Conservation (phyloP, 2,329 filamentous ascomycete species). For the Paecilomyces dactylethromorphus region DNA sequence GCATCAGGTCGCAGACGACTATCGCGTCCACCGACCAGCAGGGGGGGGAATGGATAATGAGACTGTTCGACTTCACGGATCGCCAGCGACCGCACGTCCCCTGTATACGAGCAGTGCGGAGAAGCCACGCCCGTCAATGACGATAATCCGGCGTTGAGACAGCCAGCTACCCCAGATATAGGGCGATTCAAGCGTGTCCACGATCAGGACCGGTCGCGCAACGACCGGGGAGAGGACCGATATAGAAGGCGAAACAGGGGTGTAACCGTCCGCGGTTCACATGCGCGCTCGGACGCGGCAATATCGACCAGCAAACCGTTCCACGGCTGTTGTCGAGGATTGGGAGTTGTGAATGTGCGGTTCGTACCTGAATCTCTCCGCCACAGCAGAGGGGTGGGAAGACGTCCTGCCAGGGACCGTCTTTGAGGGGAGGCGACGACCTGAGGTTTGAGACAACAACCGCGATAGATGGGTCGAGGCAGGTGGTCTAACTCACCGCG, state of each 20-base stretch:
- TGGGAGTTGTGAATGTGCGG: background rate
- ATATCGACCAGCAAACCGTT: background rate
- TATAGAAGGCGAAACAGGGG: background rate
- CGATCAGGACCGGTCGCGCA: background rate
- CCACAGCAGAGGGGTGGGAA: background rate
- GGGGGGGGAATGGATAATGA: conserved; percentile 12
- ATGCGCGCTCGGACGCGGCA: background rate
- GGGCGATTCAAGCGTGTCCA: background rate
- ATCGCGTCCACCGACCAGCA: conserved; percentile 8
- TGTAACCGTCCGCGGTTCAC: background rate
- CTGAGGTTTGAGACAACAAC: conserved; percentile 14
- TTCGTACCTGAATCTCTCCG: background rate
- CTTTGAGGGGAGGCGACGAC: conserved; percentile 25
- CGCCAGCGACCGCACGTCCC: conserved; percentile 15
- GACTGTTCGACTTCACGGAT: conserved; percentile 7
- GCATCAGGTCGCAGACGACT: conserved; percentile 12
- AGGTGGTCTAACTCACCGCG: background rate
- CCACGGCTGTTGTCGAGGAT: background rate
- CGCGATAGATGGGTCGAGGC: conserved; percentile 6
- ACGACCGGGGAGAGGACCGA: background rate
- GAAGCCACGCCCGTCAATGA: background rate
- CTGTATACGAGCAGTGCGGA: conserved; percentile 16
- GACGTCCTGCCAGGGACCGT: conserved; percentile 10
- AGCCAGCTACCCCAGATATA: background rate
- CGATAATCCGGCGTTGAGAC: background rate